Evolutionary conservation across 2,329 filamentous ascomycete species (phyloP), one percentile per base, ranked within the genome.

Genomic region (Dactylellina drechsleri): DNA sequence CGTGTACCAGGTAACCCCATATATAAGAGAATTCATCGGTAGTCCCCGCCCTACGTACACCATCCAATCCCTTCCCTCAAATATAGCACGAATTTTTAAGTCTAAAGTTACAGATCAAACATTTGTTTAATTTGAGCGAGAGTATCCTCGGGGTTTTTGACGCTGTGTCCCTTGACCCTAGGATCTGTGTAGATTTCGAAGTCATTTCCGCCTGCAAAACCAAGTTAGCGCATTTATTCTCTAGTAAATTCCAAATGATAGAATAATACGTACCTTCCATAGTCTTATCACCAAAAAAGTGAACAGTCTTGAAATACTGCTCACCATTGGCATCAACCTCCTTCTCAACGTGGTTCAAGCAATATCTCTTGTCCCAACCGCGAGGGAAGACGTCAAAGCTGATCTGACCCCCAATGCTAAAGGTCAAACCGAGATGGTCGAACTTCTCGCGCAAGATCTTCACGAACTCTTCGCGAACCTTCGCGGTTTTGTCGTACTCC

Each of bases 291-390:
- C 95, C 95, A 80, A 98, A 99, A 87, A 98, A 98, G 86, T 98
- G 95, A 79, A 98, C 91, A 52, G 88, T 94, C 79, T 67, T 73
- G 45, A 79, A 80, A 23, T 78, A 64, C 6, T 50, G 73, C 10
- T 82, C 78, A 16, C 83, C 81, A 80, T 90, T 89, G 82, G 97
- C 93, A 47, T 67, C 70, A 23, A 28, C 4, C 57, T 74, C 70
- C 77, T 87, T 87, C 84, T 95, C 92, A 76, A 98, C 85, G 83
- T 97, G 93, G 79, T 88, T 85, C 78, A 98, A 86, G 85, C 93
- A 97, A 87, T 97, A 99, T 8, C 92, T 97, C 89, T 98, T 99
- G 85, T 99, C 95, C 95, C 95, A 99, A 81, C 95, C 95, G 1
- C 85, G 88, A 77, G 95, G 95, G 87, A 99, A 99, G 80, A 98